A percentile compares a stretch with the other conserved stretches of the same genome.
Conservation (phyloP, 2,329 filamentous ascomycete species). For the Colletotrichum sansevieriae region DNA sequence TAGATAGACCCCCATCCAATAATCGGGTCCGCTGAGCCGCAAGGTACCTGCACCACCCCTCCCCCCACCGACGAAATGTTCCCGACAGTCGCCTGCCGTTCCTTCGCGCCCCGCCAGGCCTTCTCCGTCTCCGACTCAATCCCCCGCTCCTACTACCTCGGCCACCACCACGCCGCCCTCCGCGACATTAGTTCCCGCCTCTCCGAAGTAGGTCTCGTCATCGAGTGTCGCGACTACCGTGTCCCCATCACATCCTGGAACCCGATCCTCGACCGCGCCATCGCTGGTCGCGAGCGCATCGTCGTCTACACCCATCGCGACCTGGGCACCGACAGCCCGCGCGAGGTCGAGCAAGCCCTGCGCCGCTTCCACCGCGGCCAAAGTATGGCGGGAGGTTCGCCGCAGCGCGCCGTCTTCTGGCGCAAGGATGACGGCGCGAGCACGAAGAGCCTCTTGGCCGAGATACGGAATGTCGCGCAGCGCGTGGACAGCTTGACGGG, state of each 20-base stretch:
- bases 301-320: constrained; percentile 94
- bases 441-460: constrained; percentile 56
- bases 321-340: constrained; percentile 64
- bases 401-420: constrained; percentile 58
- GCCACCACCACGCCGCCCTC: constrained; percentile 88
- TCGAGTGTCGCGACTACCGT: constrained; percentile 95
- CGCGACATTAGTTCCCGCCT: constrained; percentile 86
- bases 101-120: constrained; percentile 79
- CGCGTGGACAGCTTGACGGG: constrained; percentile 75
- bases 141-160: constrained; percentile 91
- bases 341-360: constrained; percentile 44
- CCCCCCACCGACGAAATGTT: constrained; percentile 24
- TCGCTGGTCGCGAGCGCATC: constrained; percentile 80
- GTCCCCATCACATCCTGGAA: constrained; percentile 92
- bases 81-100: constrained; percentile 42
- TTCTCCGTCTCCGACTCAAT: constrained; percentile 82
- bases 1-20: constrained; percentile 15
- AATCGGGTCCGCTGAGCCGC: not conserved
- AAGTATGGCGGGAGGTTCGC: constrained; percentile 23
- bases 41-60: not conserved
- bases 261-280: constrained; percentile 83
- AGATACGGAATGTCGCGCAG: constrained; percentile 50
- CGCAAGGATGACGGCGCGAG: constrained; percentile 51
- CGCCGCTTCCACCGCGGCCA: constrained; percentile 50
- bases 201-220: constrained; percentile 84